A percentile compares a stretch with the other conserved stretches of the same genome.
phyloP scores from a whole-genome alignment of 2,329 filamentous ascomycete species.

The Trichoderma sp. region DNA sequence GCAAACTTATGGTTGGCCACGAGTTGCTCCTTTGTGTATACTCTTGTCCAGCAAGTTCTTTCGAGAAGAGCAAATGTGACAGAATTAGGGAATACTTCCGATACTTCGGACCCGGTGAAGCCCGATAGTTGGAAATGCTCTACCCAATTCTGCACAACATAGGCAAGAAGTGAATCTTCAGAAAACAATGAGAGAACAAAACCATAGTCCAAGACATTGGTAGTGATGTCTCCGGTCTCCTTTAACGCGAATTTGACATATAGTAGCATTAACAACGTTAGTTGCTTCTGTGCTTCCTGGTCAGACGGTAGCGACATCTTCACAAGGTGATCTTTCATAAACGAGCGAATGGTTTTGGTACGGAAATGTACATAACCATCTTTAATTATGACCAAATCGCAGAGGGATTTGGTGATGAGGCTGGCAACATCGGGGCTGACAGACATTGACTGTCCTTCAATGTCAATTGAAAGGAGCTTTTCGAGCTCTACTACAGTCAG shows the following conservation, averaged over 20 bases:
- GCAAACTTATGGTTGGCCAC: not conserved
- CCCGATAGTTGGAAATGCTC: slow-evolving; percentile 36
- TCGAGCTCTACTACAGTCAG: not conserved
- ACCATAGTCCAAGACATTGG: slow-evolving; percentile 9
- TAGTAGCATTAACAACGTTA: not conserved
- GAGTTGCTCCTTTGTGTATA: not conserved
- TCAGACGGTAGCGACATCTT: not conserved
- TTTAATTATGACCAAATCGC: not conserved
- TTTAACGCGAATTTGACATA: not conserved
- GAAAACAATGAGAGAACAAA: slow-evolving; percentile 28
- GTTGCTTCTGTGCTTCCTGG: not conserved
- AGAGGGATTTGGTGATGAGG: not conserved
- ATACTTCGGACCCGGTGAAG: slow-evolving; percentile 26
- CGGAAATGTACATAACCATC: not conserved
- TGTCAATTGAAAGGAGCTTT: not conserved
- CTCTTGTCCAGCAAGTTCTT: not conserved
- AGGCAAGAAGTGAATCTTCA: slow-evolving; percentile 32
- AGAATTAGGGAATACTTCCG: not conserved
- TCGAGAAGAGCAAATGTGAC: not conserved
- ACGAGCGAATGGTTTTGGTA: not conserved
- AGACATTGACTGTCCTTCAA: not conserved
- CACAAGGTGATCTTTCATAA: not conserved
- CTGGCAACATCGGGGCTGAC: not conserved
- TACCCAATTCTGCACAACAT: slow-evolving; percentile 37
- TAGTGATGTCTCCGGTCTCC: not conserved